Conservation (phyloP, 305 asterid genomes). For the Fraxinus platypoda region DNA sequence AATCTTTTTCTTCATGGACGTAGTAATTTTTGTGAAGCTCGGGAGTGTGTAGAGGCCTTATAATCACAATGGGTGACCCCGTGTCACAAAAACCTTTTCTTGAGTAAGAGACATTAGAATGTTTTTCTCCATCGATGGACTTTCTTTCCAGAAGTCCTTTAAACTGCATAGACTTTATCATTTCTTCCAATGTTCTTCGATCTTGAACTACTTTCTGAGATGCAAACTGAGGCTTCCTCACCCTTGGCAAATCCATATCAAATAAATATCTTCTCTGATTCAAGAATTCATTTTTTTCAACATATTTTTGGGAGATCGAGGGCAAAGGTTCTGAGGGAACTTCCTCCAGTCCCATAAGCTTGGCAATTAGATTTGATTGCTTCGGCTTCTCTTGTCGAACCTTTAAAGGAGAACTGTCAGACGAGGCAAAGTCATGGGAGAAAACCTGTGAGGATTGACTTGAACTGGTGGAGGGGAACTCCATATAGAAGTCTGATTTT, state of each 20-base stretch:
- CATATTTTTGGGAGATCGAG: conserved; percentile 5
- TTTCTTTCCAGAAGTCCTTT: conserved; percentile 51
- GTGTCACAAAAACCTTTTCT: conserved; percentile 24
- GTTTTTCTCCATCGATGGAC: conserved; percentile 24
- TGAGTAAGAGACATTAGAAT: conserved; percentile 26
- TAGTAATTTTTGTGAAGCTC: conserved; percentile 16
- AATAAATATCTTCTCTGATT: conserved; percentile 33
- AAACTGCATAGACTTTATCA: conserved; percentile 53
- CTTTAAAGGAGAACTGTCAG: conserved; percentile 34
- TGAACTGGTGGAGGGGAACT: conserved; percentile 47
- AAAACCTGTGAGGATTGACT: conserved; percentile 45
- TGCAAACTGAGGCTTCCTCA: conserved; percentile 38
- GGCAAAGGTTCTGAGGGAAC: conserved; percentile 28
- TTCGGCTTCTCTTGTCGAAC: conserved; percentile 36
- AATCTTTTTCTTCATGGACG: conserved; percentile 22
- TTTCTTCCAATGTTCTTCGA: conserved; percentile 46
- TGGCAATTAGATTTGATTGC: conserved; percentile 59
- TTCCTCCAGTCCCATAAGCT: conserved; percentile 77
- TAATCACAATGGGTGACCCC: conserved; percentile 62
- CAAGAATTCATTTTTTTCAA: conserved; percentile 27
- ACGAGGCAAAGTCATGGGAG: conserved; percentile 39
- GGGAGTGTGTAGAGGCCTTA: conserved; percentile 51
- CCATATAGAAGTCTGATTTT: conserved; percentile 33
- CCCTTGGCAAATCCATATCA: conserved; percentile 59
- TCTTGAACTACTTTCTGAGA: conserved; percentile 39